Evolutionary conservation across 2,329 filamentous ascomycete genomes (phyloP).

Genomic region (Amesomyces nigricolor): DNA sequence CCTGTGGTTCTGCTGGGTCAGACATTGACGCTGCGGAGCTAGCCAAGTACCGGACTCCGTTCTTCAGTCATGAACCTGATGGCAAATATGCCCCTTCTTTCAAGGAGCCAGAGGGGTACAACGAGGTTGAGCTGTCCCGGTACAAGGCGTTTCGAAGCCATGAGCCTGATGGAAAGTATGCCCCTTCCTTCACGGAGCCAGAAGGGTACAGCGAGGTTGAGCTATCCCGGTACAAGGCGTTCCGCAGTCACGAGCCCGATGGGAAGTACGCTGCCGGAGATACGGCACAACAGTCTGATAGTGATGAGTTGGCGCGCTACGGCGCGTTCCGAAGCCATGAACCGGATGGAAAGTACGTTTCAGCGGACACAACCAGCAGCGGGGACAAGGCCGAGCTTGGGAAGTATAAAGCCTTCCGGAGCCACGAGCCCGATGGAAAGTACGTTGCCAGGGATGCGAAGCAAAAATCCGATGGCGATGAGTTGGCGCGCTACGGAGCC

Average conservation of each 20-base stretch:
- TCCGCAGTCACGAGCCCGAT: conserved; percentile 21
- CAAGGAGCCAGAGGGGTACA: conserved; percentile 29
- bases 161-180: conserved; percentile 28
- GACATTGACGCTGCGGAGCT: conserved; percentile 35
- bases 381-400: background rate
- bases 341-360: conserved; percentile 18
- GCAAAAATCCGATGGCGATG: too few species aligned
- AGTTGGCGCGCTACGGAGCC: too few species aligned
- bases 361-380: background rate
- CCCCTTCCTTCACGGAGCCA: background rate
- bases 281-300: background rate
- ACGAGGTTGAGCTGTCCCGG: conserved; percentile 17
- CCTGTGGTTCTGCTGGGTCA: conserved; percentile 11
- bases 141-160: conserved; percentile 22
- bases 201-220: conserved; percentile 1
- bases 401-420: conserved; percentile 20
- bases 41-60: conserved; percentile 20
- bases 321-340: conserved; percentile 20
- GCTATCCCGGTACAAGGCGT: conserved; percentile 11
- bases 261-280: conserved; percentile 12
- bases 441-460: too few species aligned
- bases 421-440: conserved; percentile 16
- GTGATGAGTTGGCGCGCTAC: conserved; percentile 11
- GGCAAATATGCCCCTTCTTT: conserved; percentile 32
- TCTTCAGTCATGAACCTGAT: conserved; percentile 33